Conservation (phyloP, 768 basidiomycete genomes). For the Lentinula sp. region DNA sequence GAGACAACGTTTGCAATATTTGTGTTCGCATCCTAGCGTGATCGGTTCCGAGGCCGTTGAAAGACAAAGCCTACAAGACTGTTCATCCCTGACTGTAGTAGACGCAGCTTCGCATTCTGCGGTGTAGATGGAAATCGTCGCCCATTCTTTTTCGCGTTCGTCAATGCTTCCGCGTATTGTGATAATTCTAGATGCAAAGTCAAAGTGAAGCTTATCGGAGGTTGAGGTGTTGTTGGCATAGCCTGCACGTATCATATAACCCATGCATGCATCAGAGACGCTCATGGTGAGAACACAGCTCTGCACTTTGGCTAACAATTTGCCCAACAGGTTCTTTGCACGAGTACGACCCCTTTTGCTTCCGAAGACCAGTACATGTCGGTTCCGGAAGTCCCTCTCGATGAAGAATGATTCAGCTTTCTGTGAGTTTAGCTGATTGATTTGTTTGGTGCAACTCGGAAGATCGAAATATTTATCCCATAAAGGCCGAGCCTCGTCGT, state of each 20-base stretch:
- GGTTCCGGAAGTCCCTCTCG: slow-evolving; percentile 30
- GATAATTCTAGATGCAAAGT: slow-evolving; percentile 25
- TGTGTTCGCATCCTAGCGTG: slow-evolving; percentile 41
- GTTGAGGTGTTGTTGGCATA: slow-evolving; percentile 22
- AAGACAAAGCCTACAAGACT: slow-evolving; percentile 35
- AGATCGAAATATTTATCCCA: slow-evolving; percentile 47
- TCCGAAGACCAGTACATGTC: slow-evolving; percentile 35
- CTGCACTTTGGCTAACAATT: slow-evolving; percentile 33
- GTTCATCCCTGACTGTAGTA: neutral
- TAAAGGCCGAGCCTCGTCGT: slow-evolving; percentile 20
- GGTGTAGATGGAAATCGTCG: slow-evolving; percentile 9
- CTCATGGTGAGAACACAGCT: slow-evolving; percentile 26
- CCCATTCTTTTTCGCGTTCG: slow-evolving; percentile 21
- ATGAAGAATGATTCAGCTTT: slow-evolving; percentile 24
- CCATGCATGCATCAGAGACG: slow-evolving; percentile 26
- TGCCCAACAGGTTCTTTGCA: slow-evolving; percentile 25
- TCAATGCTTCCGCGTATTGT: slow-evolving; percentile 33
- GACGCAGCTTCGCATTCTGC: neutral
- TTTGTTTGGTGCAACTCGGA: slow-evolving; percentile 28
- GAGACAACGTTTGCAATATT: slow-evolving; percentile 47
- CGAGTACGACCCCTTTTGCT: slow-evolving; percentile 18
- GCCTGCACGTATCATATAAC: slow-evolving; percentile 32
- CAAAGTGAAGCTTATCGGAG: slow-evolving; percentile 2
- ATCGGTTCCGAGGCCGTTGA: slow-evolving; percentile 19
- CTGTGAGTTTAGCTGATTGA: slow-evolving; percentile 30